Evolutionary conservation across 73 alveolate genomes (phyloP).

Genomic region (Paramecium octaurelia): DNA sequence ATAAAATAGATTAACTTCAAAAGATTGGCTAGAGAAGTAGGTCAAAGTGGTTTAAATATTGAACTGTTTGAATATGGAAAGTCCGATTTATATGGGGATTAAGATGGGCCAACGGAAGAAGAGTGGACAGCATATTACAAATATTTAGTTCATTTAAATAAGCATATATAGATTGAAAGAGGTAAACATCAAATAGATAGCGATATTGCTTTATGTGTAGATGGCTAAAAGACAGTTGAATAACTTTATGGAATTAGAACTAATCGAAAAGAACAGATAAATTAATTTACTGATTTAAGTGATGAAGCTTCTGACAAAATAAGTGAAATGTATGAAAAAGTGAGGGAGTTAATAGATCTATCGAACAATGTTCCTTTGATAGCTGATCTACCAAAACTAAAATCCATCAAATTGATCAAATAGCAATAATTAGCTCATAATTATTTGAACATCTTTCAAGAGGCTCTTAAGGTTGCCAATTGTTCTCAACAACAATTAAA

Average conservation of each 20-base stretch:
- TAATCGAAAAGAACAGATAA: background rate
- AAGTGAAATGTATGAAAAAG: background rate
- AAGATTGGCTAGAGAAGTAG: slow-evolving; percentile 2
- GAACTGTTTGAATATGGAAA: slow-evolving; percentile 23
- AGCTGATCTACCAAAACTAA: background rate
- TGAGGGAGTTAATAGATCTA: background rate
- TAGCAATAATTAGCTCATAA: background rate
- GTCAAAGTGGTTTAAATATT: background rate
- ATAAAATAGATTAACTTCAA: background rate
- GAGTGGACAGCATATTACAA: slow-evolving; percentile 36
- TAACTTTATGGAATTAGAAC: background rate
- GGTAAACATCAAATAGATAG: background rate
- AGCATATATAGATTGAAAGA: background rate
- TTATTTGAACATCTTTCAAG: background rate
- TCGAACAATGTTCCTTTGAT: background rate
- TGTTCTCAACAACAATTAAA: background rate
- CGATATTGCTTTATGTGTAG: background rate
- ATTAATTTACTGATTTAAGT: background rate
- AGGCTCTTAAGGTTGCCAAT: slow-evolving; percentile 10
- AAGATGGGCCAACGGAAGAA: background rate
- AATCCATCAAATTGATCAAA: background rate
- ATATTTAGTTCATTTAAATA: slow-evolving; percentile 25
- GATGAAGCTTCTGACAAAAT: background rate
- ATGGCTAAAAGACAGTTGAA: background rate
- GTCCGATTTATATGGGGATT: slow-evolving; percentile 15